Percentiles rank a stretch among this genome's conserved stretches.
These are phyloP conservation scores for Salix arbutifolia DNA, from an alignment of 345 rosid species.

Conservation along the genomic window DNA sequence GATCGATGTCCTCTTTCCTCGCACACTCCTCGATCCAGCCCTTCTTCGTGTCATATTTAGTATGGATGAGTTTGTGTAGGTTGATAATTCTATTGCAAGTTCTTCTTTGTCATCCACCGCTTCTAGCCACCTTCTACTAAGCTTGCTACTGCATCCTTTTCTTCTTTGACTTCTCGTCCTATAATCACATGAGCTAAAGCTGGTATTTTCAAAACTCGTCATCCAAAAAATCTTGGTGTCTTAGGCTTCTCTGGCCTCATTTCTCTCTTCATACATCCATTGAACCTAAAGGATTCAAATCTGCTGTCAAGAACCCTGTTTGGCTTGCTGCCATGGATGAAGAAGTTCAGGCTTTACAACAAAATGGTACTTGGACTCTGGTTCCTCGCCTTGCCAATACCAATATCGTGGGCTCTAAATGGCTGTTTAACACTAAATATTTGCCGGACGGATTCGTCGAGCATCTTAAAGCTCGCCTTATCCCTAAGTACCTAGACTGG, in stretches of 20 bases:
- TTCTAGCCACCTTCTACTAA: not conserved
- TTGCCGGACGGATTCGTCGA: no score
- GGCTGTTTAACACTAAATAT: no score
- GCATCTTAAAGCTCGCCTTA: no score
- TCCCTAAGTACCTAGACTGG: no score
- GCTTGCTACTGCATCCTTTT: not conserved
- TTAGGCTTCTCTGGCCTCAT: not conserved
- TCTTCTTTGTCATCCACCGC: not conserved
- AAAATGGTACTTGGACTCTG: no score
- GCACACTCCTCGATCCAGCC: not conserved
- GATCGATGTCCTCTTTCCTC: not conserved
- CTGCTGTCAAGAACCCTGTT: no score
- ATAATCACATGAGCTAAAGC: constrained; percentile 8
- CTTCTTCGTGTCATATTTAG: not conserved
- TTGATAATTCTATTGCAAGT: constrained; percentile 6
- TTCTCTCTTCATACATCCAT: not conserved
- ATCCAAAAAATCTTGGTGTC: not conserved
- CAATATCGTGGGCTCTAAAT: no score
- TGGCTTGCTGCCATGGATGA: no score
- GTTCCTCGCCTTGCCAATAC: no score
- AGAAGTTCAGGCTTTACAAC: no score
- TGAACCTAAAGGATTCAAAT: no score
- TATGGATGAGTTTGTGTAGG: constrained; percentile 1
- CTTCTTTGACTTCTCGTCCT: not conserved
- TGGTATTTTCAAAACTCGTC: constrained; percentile 11